A percentile compares a stretch with the other conserved stretches of the same genome.
Conservation (phyloP, 805 yeast species). For the Nakazawaea wickerhamii region DNA sequence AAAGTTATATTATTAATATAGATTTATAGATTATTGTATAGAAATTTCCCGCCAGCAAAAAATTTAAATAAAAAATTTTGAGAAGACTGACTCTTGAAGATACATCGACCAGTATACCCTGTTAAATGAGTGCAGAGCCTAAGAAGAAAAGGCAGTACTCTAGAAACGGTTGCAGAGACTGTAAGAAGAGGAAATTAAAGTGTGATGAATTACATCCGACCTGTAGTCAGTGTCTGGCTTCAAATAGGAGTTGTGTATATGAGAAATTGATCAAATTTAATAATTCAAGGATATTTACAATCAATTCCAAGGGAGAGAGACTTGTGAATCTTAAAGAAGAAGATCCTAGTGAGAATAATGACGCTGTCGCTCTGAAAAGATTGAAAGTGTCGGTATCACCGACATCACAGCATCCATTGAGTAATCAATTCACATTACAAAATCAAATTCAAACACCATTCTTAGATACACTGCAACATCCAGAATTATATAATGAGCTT, state of each 20-base stretch:
- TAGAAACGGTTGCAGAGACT: constrained; percentile 39
- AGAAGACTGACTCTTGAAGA: background rate
- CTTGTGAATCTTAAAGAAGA: constrained; percentile 10
- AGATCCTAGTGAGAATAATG: background rate
- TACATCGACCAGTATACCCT: background rate
- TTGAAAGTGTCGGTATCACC: background rate
- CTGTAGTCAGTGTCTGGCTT: constrained; percentile 35
- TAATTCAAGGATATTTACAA: constrained; percentile 24
- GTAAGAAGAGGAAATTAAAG: constrained; percentile 38
- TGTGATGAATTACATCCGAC: constrained; percentile 35
- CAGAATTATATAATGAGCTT: constrained; percentile 25
- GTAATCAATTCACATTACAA: background rate
- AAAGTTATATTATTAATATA: constrained; percentile 21
- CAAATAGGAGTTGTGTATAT: constrained; percentile 34
- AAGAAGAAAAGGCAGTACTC: constrained; percentile 36
- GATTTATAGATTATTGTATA: too few relatives aligned
- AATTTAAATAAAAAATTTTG: background rate
- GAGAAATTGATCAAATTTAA: constrained; percentile 29
- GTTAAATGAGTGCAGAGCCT: constrained; percentile 8
- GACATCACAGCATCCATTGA: background rate
- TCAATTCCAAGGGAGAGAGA: constrained; percentile 13
- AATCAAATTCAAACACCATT: background rate
- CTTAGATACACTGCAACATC: constrained; percentile 1
- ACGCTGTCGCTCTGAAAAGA: background rate
- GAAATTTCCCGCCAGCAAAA: too few relatives aligned